Conservation (phyloP, 108 stramenopile species). For the Nannochloropsis granulata region DNA sequence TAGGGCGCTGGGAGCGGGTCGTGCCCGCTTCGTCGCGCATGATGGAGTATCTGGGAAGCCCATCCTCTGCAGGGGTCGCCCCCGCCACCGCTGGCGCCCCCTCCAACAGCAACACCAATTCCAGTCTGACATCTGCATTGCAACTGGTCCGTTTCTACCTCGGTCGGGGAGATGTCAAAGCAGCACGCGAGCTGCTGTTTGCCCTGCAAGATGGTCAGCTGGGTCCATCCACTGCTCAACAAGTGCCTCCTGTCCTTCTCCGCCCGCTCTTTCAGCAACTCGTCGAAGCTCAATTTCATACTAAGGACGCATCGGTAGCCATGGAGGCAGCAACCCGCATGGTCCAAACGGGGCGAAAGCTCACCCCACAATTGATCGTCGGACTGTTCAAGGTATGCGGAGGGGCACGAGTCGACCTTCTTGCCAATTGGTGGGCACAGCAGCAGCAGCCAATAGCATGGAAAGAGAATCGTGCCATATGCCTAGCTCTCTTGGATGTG, state of each 20-base stretch:
- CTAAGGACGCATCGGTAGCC: neutral
- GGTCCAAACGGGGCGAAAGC: neutral
- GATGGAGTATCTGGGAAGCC: neutral
- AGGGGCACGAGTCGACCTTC: neutral
- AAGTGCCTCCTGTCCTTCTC: neutral
- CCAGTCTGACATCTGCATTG: neutral
- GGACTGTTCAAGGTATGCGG: neutral
- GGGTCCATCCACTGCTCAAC: neutral
- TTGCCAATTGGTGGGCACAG: neutral
- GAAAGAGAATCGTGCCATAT: neutral
- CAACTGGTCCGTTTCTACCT: neutral
- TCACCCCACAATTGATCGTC: neutral
- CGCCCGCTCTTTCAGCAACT: neutral
- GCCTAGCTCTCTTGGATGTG: neutral
- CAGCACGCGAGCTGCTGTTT: neutral
- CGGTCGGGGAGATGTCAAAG: neutral
- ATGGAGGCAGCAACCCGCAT: neutral
- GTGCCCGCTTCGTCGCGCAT: neutral
- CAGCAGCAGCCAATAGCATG: neutral
- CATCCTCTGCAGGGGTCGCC: neutral
- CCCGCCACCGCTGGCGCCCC: neutral
- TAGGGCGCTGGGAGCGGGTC: neutral
- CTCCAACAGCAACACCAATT: neutral
- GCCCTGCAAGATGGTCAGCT: neutral
- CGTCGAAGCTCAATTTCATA: neutral